These are phyloP conservation scores for Trichoderma hamatum DNA, from an alignment of 2,329 filamentous ascomycete species.

Conservation along the genomic window DNA sequence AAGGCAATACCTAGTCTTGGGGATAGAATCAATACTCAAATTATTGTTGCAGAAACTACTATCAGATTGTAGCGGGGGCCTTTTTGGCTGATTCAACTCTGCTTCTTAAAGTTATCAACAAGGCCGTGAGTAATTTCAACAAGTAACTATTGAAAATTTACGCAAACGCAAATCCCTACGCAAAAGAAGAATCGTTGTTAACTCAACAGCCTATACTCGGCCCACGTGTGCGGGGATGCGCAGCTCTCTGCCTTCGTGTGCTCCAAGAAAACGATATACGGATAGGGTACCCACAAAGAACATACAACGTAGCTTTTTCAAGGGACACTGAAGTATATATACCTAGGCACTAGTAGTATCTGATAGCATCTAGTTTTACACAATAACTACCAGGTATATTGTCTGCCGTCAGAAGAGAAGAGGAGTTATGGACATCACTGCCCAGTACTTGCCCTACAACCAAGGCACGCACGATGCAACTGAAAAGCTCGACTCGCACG, in stretches of 20 bases:
- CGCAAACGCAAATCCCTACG: not conserved
- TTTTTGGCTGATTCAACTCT: not conserved
- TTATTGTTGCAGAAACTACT: not conserved
- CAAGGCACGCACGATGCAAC: not conserved
- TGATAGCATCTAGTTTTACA: not conserved
- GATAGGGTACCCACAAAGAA: not conserved
- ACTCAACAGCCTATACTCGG: conserved; percentile 15
- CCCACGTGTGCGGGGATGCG: conserved; percentile 13
- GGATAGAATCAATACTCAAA: not conserved
- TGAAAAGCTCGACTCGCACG: not conserved
- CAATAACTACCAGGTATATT: not conserved
- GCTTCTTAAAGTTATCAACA: not conserved
- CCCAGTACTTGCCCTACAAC: not conserved
- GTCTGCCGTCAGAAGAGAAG: not conserved
- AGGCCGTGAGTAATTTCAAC: not conserved
- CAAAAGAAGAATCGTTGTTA: not conserved
- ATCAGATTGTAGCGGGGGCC: not conserved
- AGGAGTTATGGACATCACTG: not conserved
- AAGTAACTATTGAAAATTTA: not conserved
- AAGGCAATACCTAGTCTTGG: not conserved
- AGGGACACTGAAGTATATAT: not conserved
- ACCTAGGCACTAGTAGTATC: too few species aligned
- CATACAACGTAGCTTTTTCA: not conserved
- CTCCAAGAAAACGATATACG: not conserved
- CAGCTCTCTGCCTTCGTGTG: not conserved